Base-by-base conservation (phyloP, 257 asterid species). In the Plectranthus barbatus region DNA sequence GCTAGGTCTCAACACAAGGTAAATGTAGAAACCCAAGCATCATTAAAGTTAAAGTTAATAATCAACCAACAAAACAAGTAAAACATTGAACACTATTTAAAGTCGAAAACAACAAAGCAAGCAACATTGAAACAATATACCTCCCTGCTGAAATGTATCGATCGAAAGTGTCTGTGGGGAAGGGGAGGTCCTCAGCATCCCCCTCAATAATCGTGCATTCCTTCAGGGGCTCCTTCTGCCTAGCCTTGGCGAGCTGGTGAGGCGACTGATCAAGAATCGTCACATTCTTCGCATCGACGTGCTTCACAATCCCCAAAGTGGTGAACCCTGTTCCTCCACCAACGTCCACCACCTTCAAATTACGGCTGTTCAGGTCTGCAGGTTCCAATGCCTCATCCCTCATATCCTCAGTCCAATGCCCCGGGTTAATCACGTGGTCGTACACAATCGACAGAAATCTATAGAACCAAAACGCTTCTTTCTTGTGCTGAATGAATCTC, bases 381-480 rank as follows among this genome's bases (percentile, higher is more conserved):
- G 96, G 97, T 71, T 93, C 96, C 63, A 93, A 82, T 10, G 99
- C 99, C 2, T 93, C 99, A 21, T 90, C 96, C 61, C 99, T 78
- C 99, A 90, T 90, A 46, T 93, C 99, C 74, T 90, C 97, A 7
- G 99, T 93, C 97, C 97, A 90, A 56, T 93, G 99, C 15, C 97
- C 97, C n/a, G 99, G 99, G 82, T 90, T 90, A 24, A 93, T 83
- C 20, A 90, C 79, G 64, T 87, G 99, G 80, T 93, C 96, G 69
- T 93, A 93, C 72, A 90, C 95, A 46, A 93, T 87, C 5, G 99
- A 93, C 0, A 93, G 79, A 49, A 93, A 87, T 60, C 97, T 73
- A 51, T 90, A 93, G 31, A 93, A 90, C 99, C 99, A 93, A 61
- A 87, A 93, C 0, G 99, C 99, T 74, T 87, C 99, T 47, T 90